phyloP scores from a whole-genome alignment of 163 green algal species.

The Smithsoniella earleae region DNA sequence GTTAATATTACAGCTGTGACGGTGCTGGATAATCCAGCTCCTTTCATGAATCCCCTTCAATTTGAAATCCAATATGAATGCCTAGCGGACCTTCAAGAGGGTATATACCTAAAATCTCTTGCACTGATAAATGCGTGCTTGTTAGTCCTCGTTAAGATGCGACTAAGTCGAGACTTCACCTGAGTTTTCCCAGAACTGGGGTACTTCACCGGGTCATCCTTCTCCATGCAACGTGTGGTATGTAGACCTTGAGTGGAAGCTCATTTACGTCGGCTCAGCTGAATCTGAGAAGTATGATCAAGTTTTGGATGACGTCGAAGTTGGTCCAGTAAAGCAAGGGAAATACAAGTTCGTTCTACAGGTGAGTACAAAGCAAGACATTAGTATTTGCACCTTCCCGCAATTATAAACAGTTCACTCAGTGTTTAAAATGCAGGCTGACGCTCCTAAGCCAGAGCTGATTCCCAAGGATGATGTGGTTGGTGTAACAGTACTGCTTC shows the following conservation, averaged over 20 bases:
- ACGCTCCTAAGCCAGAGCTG: constrained; percentile 67
- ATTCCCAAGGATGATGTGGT: constrained; percentile 81
- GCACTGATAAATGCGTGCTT: no score
- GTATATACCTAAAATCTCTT: no score
- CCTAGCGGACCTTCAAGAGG: constrained; percentile 62
- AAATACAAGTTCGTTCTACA: constrained; percentile 89
- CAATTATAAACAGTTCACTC: no score
- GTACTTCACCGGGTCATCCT: neutral
- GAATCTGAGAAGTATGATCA: constrained; percentile 92
- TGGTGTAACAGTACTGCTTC: constrained; percentile 88
- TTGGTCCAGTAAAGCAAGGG: constrained; percentile 82
- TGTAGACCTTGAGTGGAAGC: constrained; percentile 91
- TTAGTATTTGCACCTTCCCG: no score
- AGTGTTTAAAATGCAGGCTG: constrained; percentile 50
- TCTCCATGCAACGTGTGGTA: neutral
- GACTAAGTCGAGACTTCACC: no score
- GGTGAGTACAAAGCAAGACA: no score
- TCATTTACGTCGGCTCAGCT: constrained; percentile 92
- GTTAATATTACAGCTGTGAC: constrained; percentile 75
- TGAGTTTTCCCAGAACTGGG: no score
- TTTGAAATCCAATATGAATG: constrained; percentile 99
- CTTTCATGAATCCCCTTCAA: constrained; percentile 74
- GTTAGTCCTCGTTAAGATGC: no score
- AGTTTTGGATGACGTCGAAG: constrained; percentile 83
- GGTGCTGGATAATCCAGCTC: constrained; percentile 80